These are phyloP conservation scores for Populus tremula DNA, from an alignment of 345 rosid species.

Conservation along the genomic window DNA sequence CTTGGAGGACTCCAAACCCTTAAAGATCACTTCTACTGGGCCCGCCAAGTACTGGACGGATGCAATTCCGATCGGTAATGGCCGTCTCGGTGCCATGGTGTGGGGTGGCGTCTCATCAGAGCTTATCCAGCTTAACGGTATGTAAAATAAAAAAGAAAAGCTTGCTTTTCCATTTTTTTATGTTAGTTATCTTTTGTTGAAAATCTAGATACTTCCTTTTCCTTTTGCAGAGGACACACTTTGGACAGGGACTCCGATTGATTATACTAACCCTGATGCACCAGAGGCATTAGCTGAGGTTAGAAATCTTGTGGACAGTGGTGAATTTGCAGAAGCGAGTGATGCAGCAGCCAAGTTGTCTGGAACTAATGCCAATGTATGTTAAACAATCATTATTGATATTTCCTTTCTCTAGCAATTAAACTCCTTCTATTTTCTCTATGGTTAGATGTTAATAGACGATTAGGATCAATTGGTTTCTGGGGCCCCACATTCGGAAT, in stretches of 20 bases:
- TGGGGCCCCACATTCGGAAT: too few species aligned
- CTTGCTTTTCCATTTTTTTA: background rate
- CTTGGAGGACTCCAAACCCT: conserved; percentile 1
- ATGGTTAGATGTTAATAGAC: background rate
- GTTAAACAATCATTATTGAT: background rate
- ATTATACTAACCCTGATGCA: background rate
- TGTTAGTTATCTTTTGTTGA: background rate
- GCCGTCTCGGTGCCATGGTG: conserved; percentile 20
- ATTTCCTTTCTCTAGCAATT: background rate
- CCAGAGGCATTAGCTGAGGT: background rate
- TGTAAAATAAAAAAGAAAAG: background rate
- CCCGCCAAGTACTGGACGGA: conserved; percentile 17
- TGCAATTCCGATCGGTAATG: conserved; percentile 17
- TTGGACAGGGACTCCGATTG: background rate
- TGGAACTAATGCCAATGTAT: background rate
- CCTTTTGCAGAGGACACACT: background rate
- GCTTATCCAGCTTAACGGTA: conserved; percentile 16
- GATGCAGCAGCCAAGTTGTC: background rate
- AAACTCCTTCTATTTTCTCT: background rate
- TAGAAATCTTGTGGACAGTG: background rate
- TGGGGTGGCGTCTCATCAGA: conserved; percentile 15
- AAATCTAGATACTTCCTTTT: background rate
- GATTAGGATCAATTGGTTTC: background rate
- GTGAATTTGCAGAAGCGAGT: background rate
- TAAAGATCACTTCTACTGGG: conserved; percentile 4